Conservation (phyloP, 2,329 filamentous ascomycete genomes). For the Tolypocladium capitatum region DNA sequence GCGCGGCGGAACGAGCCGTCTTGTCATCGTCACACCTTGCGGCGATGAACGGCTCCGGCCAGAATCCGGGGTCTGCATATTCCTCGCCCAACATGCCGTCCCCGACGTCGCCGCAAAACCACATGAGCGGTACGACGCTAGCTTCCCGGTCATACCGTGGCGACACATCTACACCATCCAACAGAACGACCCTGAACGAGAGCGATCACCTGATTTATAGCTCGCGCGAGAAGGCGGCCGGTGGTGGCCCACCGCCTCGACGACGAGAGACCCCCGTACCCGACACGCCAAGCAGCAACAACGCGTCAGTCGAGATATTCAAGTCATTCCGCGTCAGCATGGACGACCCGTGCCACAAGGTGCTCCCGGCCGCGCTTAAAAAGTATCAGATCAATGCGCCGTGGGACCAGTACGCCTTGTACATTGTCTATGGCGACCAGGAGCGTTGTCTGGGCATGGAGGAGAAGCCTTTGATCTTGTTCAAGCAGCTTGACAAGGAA, state of each 20-base stretch:
- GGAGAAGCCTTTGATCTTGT: constrained; percentile 87
- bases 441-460: constrained; percentile 85
- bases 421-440: constrained; percentile 98
- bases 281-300: constrained; percentile 43
- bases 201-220: constrained; percentile 24
- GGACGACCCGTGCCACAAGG: constrained; percentile 96
- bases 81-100: constrained; percentile 56
- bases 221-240: constrained; percentile 16
- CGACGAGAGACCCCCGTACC: constrained; percentile 49
- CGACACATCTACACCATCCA: constrained; percentile 40
- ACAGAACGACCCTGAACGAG: constrained; percentile 41
- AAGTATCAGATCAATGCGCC: constrained; percentile 98
- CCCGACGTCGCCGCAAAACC: constrained; percentile 52
- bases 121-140: constrained; percentile 42
- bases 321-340: constrained; percentile 97
- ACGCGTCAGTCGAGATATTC: constrained; percentile 79
- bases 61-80: constrained; percentile 40
- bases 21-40: constrained; percentile 56
- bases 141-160: constrained; percentile 46
- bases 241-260: constrained; percentile 29
- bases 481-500: constrained; percentile 94
- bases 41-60: constrained; percentile 52
- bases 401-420: constrained; percentile 93
- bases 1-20: constrained; percentile 53
- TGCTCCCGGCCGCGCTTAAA: constrained; percentile 85